Evolutionary conservation across 306 rosid genomes (phyloP).

Genomic region (Cicer cuneatum): DNA sequence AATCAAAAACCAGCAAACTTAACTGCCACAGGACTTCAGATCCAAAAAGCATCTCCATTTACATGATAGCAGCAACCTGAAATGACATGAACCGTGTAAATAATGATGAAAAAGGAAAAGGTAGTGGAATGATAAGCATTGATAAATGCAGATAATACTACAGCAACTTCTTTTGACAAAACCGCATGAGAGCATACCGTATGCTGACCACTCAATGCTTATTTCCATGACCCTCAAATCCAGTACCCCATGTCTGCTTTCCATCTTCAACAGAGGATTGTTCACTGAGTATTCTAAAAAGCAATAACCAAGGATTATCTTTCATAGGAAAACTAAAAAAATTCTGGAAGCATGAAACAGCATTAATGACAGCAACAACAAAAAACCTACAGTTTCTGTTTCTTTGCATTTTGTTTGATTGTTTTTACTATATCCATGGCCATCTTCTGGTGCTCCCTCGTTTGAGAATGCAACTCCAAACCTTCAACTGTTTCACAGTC

Average conservation of each 20-base stretch:
- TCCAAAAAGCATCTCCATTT: conserved; percentile 70
- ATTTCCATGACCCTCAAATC: conserved; percentile 67
- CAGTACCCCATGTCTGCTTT: conserved; percentile 56
- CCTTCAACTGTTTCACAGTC: conserved; percentile 98
- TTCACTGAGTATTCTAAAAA: conserved; percentile 64
- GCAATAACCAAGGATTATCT: conserved; percentile 21
- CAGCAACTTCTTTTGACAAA: conserved; percentile 53
- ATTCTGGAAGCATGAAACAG: conserved; percentile 4
- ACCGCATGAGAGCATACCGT: conserved; percentile 45
- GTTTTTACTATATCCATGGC: conserved; percentile 90
- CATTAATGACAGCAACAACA: conserved; percentile 22
- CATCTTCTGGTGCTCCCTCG: conserved; percentile 90
- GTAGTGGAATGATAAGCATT: conserved; percentile 54
- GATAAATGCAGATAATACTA: conserved; percentile 63
- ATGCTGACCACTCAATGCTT: conserved; percentile 58
- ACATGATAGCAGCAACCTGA: conserved; percentile 88
- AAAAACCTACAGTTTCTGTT: conserved; percentile 70
- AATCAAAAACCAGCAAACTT: conserved; percentile 85
- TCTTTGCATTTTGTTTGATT: conserved; percentile 92
- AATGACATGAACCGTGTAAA: conserved; percentile 66
- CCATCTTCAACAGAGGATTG: conserved; percentile 71
- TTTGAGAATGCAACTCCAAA: conserved; percentile 94
- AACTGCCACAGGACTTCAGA: conserved; percentile 91
- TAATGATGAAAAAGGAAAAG: conserved; percentile 49
- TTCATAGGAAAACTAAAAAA: conserved; percentile 13